A percentile compares a stretch with the other conserved stretches of the same genome.
These are phyloP conservation scores for Ogataea nakhonphanomensis DNA, from an alignment of 805 yeast genomes.

Conservation along the genomic window DNA sequence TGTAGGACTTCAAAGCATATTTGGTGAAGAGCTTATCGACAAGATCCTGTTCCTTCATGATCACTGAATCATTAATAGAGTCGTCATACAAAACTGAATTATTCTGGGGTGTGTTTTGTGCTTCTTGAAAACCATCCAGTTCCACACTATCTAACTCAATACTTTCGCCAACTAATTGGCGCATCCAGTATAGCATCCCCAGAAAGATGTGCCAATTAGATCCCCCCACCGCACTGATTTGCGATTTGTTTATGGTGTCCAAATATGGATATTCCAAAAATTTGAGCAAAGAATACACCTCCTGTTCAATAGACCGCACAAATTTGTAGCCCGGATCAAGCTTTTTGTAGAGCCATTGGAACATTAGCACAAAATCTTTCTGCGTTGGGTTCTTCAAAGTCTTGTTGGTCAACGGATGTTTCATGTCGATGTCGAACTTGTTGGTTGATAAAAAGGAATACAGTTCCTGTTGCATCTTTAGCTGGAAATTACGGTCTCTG, in stretches of 20 bases:
- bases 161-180: conserved; percentile 47
- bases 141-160: conserved; percentile 36
- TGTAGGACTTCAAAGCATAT: conserved; percentile 66
- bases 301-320: conserved; percentile 66
- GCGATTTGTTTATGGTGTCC: conserved; percentile 77
- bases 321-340: conserved; percentile 79
- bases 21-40: conserved; percentile 34
- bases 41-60: conserved; percentile 26
- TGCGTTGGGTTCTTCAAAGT: conserved; percentile 79
- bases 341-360: conserved; percentile 73
- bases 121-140: conserved; percentile 24
- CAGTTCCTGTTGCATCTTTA: conserved; percentile 61
- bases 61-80: conserved; percentile 23
- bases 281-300: conserved; percentile 65
- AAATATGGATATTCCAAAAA: conserved; percentile 73
- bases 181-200: conserved; percentile 82
- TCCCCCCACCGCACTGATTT: conserved; percentile 88
- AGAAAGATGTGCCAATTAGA: conserved; percentile 80
- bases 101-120: conserved; percentile 20
- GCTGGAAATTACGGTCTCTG: conserved; percentile 67
- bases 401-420: conserved; percentile 61
- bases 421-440: conserved; percentile 72
- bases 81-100: conserved; percentile 28
- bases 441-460: conserved; percentile 58
- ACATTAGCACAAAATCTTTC: conserved; percentile 73